phyloP scores from a whole-genome alignment of 1,139 yeast genomes.

The Candida freyschussii region DNA sequence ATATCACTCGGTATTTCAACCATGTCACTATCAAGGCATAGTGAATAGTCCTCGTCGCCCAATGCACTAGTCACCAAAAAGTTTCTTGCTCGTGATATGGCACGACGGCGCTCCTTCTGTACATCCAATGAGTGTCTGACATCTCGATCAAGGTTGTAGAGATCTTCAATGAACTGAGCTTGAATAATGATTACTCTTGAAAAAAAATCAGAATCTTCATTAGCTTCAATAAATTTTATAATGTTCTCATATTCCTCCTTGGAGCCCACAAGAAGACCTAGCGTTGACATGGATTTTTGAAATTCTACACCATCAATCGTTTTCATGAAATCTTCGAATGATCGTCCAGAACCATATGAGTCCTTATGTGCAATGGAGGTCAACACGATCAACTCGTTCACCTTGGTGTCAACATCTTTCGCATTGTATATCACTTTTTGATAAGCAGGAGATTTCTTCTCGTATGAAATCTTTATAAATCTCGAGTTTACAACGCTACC shows the following conservation, averaged over 20 bases:
- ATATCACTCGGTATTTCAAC: constrained; percentile 19
- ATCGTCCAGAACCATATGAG: constrained; percentile 17
- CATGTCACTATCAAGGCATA: constrained; percentile 25
- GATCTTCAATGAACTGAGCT: constrained; percentile 24
- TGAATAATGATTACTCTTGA: constrained; percentile 19
- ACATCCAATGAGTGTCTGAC: constrained; percentile 19
- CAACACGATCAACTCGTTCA: constrained; percentile 16
- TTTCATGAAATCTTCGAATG: constrained; percentile 13
- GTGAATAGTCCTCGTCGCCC: constrained; percentile 26
- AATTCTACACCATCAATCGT: constrained; percentile 13
- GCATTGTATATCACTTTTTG: constrained; percentile 13
- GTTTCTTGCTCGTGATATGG: constrained; percentile 31
- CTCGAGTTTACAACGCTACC: constrained; percentile 9
- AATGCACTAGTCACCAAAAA: constrained; percentile 27
- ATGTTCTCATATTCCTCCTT: constrained; percentile 16
- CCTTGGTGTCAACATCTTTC: constrained; percentile 4
- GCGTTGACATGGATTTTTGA: constrained; percentile 10
- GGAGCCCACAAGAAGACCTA: constrained; percentile 19
- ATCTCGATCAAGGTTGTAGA: constrained; percentile 15
- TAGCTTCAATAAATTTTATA: constrained; percentile 8
- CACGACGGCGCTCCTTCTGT: constrained; percentile 30
- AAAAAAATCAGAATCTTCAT: constrained; percentile 9
- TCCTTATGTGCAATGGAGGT: constrained; percentile 14
- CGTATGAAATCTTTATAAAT: constrained; percentile 4
- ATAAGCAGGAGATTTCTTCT: constrained; percentile 12